Base-by-base conservation (phyloP, 768 basidiomycete genomes). In the Lactarius hatsudake region DNA sequence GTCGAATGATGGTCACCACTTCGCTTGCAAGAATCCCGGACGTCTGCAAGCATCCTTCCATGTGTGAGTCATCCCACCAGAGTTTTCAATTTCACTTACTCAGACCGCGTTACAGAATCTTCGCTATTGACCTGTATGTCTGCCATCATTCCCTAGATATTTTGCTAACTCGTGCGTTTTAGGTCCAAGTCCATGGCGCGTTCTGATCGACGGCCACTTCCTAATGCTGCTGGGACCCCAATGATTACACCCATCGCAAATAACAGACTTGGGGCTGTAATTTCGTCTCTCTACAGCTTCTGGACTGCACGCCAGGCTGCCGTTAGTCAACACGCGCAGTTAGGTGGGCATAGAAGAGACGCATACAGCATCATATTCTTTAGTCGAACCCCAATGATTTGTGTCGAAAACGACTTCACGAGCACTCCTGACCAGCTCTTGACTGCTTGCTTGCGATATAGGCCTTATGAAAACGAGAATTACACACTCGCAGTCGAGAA, bases 181-280 rank as follows among this genome's bases (percentile, higher is more conserved):
- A 85, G 86, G 61, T 87, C 86, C 1, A 64, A 77, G 0, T 87
- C 86, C 0, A 87, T 87, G 86, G 0, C 23, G 2, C 7, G 0
- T 0, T 26, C 0, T 2, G 86, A 86, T 68, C 75, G 77, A 42
- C 72, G 54, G 5, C 86, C 86, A 0, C 77, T 86, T 3, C 71
- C 72, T 1, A 76, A 79, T 56, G 81, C 82, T 3, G 81, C 84
- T 0, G 76, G 65, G 5, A 77, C 79, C 3, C 65, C 72, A 18
- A 72, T 70, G 30, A 84, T 86, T 58, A 61, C 69, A 3, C 74
- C 71, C 12, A 69, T 63, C 0, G 75, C 76, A 55, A 74, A 84
- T 65, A 82, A 87, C 67, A 75, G 86, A 30, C 77, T 86, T 26
- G 86, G 86, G 1, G 84, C 86, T 0, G 86, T 86, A 0, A 82